Conservation (phyloP, 202 grass and related monocot genomes). For the Miscanthus sacchariflorus region DNA sequence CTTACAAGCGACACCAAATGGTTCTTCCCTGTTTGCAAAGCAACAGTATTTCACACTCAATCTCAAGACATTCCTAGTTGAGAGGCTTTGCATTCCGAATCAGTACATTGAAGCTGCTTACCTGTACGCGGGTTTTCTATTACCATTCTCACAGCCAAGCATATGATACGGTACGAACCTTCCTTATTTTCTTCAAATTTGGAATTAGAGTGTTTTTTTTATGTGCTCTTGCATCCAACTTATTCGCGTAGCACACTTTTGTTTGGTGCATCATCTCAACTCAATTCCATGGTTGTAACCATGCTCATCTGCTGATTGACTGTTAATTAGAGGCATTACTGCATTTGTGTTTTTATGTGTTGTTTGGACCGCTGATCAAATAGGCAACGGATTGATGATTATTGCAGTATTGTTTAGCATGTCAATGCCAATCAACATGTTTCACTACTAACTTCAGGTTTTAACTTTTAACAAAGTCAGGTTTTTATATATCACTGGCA, state of each 20-base stretch:
- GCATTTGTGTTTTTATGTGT: too few relatives aligned
- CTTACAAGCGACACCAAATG: background rate
- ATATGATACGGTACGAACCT: background rate
- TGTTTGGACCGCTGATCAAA: too few relatives aligned
- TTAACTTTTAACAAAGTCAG: too few relatives aligned
- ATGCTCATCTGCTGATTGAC: too few relatives aligned
- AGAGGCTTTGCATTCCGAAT: background rate
- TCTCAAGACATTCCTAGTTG: background rate
- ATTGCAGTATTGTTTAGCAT: background rate
- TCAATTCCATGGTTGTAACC: too few relatives aligned
- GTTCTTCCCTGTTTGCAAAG: too few relatives aligned
- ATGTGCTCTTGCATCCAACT: background rate
- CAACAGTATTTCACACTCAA: background rate
- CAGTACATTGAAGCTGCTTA: background rate
- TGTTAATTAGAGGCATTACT: too few relatives aligned
- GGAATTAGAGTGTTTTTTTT: background rate
- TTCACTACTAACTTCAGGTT: background rate
- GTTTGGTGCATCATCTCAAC: too few relatives aligned
- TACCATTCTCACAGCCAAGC: background rate
- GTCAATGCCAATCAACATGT: background rate
- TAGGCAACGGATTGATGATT: background rate
- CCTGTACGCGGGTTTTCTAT: background rate
- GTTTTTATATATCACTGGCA: too few relatives aligned
- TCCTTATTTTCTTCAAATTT: too few relatives aligned
- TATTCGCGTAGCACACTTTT: background rate